Evolutionary conservation across 169 alveolate genomes (phyloP), one percentile per base, ranked within the genome.

Genomic region (Neospora caninum): DNA sequence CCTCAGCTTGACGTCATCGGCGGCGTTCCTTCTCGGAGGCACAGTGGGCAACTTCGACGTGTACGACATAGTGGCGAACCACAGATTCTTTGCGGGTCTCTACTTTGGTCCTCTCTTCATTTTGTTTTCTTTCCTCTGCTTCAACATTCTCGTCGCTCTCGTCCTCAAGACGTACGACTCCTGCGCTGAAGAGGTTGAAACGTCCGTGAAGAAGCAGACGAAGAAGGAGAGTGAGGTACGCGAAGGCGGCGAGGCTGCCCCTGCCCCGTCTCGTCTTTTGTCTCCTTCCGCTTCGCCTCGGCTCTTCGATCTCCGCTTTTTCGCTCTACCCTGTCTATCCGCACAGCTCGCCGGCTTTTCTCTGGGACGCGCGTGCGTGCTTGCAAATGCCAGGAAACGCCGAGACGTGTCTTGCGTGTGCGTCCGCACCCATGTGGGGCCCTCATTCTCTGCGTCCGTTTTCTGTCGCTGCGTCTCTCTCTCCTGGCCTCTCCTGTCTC

Each of bases 11-110:
- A 78, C 80, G 36, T 41, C 94, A 13, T 91, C 94, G 64, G 89
- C 94, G 80, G 73, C 94, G 0, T 91, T 78, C 38, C 83, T 91
- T 38, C 89, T 91, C 67, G 94, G 94, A 31, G 94, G 94, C 45
- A 80, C 88, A 10, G 70, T 80, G 29, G 94, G 94, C 25, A 91
- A 91, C 82, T 78, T 34, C 89, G 82, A 70, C 53, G 94, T 91
- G 13, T 91, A 91, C 94, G 39, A 49, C 25, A 38, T 91, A 39
- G 89, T 82, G 39, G 80, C 73, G 31, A 78, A 45, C 80, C 43
- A 70, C 25, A 80, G 88, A 31, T 53, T 49, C 58, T 64, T 91
- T 53, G 88, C 94, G 7, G 88, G 89, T 22, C 64, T 91, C 6
- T 91, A 39, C 64, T 91, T 91, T 41, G 94, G 70, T 49, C 89